Conservation (phyloP, 768 basidiomycete species). For the Lactarius hengduanensis region DNA sequence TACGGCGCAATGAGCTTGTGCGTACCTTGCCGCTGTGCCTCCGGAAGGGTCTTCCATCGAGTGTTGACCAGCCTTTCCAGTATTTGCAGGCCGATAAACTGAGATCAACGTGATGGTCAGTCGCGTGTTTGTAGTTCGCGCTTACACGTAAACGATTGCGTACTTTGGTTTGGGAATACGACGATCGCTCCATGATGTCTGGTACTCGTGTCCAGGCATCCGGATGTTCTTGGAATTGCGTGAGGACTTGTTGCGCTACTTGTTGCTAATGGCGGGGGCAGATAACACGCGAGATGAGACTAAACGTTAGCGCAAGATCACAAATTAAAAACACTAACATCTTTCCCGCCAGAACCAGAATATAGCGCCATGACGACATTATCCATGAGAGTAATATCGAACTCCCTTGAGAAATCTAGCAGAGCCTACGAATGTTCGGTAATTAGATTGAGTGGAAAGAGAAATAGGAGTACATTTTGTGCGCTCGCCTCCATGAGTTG, state of each 20-base stretch:
- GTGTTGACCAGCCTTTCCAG: constrained; percentile 93
- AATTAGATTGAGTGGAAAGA: constrained; percentile 4
- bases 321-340: constrained; percentile 52
- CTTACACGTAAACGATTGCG: background rate
- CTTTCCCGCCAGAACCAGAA: constrained; percentile 68
- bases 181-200: constrained; percentile 81
- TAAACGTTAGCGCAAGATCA: background rate
- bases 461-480: background rate
- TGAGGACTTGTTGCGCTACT: constrained; percentile 89
- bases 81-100: constrained; percentile 89
- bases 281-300: constrained; percentile 19
- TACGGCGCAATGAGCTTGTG: constrained; percentile 7
- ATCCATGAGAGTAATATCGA: constrained; percentile 91
- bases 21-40: constrained; percentile 86
- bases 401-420: constrained; percentile 91
- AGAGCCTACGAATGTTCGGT: constrained; percentile 53
- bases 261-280: constrained; percentile 64
- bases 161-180: constrained; percentile 86
- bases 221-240: constrained; percentile 93
- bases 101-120: constrained; percentile 6
- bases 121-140: constrained; percentile 1
- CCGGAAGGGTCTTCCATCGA: constrained; percentile 94
- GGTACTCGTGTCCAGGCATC: constrained; percentile 98
- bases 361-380: constrained; percentile 92
- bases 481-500: constrained; percentile 20